Evolutionary conservation across 2,329 filamentous ascomycete species (phyloP), one percentile per base, ranked within the genome.

Genomic region (Colletotrichum caudatum): DNA sequence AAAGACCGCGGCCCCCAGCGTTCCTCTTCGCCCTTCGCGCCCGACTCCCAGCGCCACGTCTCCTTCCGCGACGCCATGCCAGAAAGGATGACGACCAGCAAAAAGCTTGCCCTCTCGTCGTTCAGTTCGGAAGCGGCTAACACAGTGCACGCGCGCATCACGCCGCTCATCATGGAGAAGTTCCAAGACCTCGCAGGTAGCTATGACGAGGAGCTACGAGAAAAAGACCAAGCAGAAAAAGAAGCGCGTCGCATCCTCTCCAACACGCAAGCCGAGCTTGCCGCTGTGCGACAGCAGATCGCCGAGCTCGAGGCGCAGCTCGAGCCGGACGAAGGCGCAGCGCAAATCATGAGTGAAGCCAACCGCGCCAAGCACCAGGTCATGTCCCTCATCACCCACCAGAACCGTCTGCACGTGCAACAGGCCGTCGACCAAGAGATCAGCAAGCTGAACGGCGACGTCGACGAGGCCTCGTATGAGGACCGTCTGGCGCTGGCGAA

Each of bases 191-290:
- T 95, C 14, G 89, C 92, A 1, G 86, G 86, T 68, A 90, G 86
- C 67, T 94, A 94, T 77, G 93, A 96, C 70, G 88, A 91, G 37
- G 92, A 95, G 78, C 89, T 93, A 76, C 87, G 88, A 64, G 92
- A 94, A 74, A 94, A 93, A 78, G 90, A 94, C 64, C 86, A 88
- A 23, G 90, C 90, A 3, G 91, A 93, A 76, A 87, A 87, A 35
- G 92, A 93, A 78, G 91, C 91, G 3, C 88, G 88, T 61, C 86
- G 89, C 20, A 89, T 91, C 66, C 84, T 94, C 20, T 85, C 86
- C 72, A 91, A 91, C 75, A 91, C 92, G 0, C 89, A 92, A 73
- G 85, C 88, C 41, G 93, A 95, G 78, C 84, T 94, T 5, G 86
- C 88, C 56, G 82, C 84, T 1, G 83, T 92, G 20, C 87, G 86